Conservation (phyloP, 768 basidiomycete genomes). For the Boletus sp. region DNA sequence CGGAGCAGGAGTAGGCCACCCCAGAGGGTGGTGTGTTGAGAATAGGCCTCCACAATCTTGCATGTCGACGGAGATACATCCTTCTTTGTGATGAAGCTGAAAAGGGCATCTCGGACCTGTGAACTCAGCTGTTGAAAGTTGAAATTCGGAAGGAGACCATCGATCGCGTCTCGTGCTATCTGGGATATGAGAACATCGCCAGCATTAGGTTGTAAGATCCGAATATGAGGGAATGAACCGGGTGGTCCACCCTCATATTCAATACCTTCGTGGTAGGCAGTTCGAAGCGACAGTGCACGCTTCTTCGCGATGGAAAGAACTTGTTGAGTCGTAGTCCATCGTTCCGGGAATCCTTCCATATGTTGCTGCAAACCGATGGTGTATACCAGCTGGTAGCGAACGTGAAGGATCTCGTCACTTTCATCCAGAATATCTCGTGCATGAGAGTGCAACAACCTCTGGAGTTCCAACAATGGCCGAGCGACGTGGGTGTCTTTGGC, state of each 20-base stretch:
- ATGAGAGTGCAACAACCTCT: constrained; percentile 17
- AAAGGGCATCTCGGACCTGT: neutral
- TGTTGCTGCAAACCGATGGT: constrained; percentile 25
- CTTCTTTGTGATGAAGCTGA: neutral
- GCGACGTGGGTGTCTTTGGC: neutral
- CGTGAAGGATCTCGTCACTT: constrained; percentile 27
- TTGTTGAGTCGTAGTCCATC: constrained; percentile 31
- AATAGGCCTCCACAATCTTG: constrained; percentile 3
- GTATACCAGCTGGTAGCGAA: constrained; percentile 34
- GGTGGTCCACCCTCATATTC: neutral
- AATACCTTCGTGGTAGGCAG: neutral
- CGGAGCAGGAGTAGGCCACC: constrained; percentile 40
- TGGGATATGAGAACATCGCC: neutral
- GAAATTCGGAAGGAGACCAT: constrained; percentile 9
- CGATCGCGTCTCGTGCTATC: constrained; percentile 2
- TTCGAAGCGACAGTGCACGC: neutral
- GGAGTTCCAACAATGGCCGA: constrained; percentile 17
- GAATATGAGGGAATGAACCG: constrained; percentile 18
- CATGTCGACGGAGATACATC: neutral
- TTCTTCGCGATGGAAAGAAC: constrained; percentile 18
- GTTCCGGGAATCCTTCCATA: constrained; percentile 31
- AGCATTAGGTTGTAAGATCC: constrained; percentile 5
- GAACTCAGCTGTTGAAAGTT: constrained; percentile 8
- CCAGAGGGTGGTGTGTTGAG: constrained; percentile 28
- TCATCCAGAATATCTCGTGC: constrained; percentile 25